Conservation (phyloP, 2,329 filamentous ascomycete species). For the Lecanicillium sp. region DNA sequence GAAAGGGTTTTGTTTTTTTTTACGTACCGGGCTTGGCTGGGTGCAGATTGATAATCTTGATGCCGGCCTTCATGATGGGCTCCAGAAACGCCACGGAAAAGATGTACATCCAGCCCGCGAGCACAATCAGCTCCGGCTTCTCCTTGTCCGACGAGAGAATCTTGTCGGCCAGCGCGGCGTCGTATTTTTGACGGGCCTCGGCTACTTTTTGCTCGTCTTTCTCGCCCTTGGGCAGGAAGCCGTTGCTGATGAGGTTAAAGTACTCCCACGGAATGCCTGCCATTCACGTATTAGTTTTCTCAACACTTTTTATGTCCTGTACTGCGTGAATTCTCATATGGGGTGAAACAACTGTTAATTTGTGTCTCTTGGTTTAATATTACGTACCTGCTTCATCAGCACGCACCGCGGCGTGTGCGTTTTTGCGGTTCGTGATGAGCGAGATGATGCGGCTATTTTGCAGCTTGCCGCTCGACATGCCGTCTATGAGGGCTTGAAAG, state of each 20-base stretch:
- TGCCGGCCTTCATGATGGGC: conserved; percentile 52
- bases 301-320: too few species aligned
- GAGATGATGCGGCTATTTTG: conserved; percentile 37
- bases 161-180: conserved; percentile 63
- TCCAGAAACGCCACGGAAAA: conserved; percentile 62
- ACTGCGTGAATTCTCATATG: conserved; percentile 2
- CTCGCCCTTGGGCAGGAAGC: conserved; percentile 51
- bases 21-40: conserved; percentile 34
- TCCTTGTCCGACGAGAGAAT: conserved; percentile 46
- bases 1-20: background rate
- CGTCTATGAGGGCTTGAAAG: conserved; percentile 63
- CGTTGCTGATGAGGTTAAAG: conserved; percentile 74
- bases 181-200: conserved; percentile 60
- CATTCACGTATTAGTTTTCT: too few species aligned
- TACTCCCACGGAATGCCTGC: conserved; percentile 63
- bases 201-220: conserved; percentile 45
- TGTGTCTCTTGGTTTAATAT: too few species aligned
- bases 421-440: conserved; percentile 41
- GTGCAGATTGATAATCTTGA: conserved; percentile 77
- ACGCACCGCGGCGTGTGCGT: conserved; percentile 34
- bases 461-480: conserved; percentile 27
- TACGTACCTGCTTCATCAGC: conserved; percentile 34
- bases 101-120: conserved; percentile 85
- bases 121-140: conserved; percentile 66
- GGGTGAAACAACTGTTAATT: too few species aligned